These are phyloP conservation scores for Zasmidium citrigriseum DNA, from an alignment of 2,329 filamentous ascomycete genomes.

Conservation along the genomic window DNA sequence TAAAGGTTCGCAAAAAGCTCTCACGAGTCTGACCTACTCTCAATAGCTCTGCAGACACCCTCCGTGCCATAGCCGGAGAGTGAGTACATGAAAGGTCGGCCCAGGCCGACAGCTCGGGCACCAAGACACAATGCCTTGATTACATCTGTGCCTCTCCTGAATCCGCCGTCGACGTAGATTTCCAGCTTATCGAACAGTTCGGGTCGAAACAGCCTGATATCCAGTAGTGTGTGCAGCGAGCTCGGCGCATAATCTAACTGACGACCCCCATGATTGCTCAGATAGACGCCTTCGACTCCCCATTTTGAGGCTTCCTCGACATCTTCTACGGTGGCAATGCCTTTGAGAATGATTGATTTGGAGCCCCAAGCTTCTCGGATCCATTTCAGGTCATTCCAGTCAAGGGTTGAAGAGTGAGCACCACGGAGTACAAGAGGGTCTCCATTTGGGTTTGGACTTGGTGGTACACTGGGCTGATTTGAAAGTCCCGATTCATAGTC, in stretches of 20 bases:
- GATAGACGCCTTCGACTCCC: constrained; percentile 50
- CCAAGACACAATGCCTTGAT: constrained; percentile 93
- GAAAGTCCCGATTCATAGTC: constrained; percentile 33
- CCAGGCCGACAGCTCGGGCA: constrained; percentile 46
- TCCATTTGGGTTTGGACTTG: constrained; percentile 45
- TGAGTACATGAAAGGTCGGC: constrained; percentile 5
- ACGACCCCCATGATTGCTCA: constrained; percentile 55
- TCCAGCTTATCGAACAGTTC: constrained; percentile 62
- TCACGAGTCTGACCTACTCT: background rate
- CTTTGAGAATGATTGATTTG: constrained; percentile 40
- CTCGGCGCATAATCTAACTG: constrained; percentile 40
- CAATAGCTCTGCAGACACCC: constrained; percentile 4
- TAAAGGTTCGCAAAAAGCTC: background rate
- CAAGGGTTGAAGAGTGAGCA: constrained; percentile 39
- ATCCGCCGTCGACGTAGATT: constrained; percentile 86
- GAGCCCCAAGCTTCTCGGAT: constrained; percentile 7
- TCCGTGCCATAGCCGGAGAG: background rate
- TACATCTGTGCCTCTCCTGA: constrained; percentile 87
- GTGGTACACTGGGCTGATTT: background rate
- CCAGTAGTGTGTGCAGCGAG: background rate
- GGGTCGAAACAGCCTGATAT: background rate
- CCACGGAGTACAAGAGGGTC: constrained; percentile 51
- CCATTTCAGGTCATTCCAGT: constrained; percentile 9
- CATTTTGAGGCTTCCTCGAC: constrained; percentile 40
- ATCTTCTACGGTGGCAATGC: constrained; percentile 42